Conservation (phyloP, 1,284 basidiomycete genomes). For the Fomitiporia mediterranea region DNA sequence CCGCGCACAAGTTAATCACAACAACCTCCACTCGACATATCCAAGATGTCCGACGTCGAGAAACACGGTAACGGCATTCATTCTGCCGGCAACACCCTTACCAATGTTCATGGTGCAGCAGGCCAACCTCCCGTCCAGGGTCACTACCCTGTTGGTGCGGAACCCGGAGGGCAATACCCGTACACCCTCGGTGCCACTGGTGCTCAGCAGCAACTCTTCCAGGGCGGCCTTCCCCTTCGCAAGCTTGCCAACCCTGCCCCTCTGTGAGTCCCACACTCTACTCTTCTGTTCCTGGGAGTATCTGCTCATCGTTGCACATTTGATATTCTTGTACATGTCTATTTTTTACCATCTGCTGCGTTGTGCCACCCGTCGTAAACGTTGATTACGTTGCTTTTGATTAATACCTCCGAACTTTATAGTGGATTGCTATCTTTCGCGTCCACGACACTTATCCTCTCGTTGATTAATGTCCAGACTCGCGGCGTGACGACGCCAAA, state of each 20-base stretch:
- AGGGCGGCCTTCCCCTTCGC: constrained; percentile 22
- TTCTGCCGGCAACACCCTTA: constrained; percentile 10
- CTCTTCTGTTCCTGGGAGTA: too few species aligned
- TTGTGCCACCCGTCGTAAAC: not conserved
- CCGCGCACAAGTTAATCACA: not conserved
- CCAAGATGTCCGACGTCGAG: constrained; percentile 12
- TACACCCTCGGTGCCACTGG: constrained; percentile 18
- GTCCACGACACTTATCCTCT: constrained; percentile 68
- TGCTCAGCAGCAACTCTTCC: constrained; percentile 23
- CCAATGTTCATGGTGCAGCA: constrained; percentile 1
- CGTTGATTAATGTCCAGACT: constrained; percentile 57
- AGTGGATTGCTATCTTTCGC: constrained; percentile 73
- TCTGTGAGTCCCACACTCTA: constrained; percentile 36
- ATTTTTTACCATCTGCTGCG: not conserved
- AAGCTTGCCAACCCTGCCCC: constrained; percentile 49
- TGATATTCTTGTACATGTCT: not conserved
- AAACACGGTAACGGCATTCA: constrained; percentile 9
- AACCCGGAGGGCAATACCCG: constrained; percentile 5
- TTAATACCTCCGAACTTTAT: not conserved
- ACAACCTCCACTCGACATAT: not conserved
- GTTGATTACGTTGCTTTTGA: not conserved
- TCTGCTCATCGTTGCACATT: not conserved
- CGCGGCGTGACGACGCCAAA: constrained; percentile 55
- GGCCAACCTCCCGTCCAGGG: not conserved
- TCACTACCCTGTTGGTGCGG: constrained; percentile 6